Evolutionary conservation across 2,329 filamentous ascomycete species (phyloP).

Genomic region (Ceratocystis papillata): DNA sequence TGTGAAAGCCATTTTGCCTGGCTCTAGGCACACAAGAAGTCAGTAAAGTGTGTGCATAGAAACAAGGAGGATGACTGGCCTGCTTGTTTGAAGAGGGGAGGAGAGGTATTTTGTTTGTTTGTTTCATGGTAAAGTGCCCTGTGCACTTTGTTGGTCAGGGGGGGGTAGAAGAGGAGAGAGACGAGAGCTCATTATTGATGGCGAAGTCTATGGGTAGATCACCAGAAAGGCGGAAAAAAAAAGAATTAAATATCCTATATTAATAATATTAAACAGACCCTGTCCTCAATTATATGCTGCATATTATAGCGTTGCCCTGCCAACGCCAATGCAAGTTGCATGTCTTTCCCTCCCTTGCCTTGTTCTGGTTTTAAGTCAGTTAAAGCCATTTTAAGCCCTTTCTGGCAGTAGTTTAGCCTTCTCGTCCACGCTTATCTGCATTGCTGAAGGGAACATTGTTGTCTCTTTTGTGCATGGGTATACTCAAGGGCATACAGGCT

Average conservation of each 20-base stretch:
- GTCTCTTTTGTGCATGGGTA: background rate
- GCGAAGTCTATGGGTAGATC: background rate
- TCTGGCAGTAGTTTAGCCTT: background rate
- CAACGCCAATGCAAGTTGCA: background rate
- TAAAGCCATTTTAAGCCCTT: background rate
- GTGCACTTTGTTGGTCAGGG: background rate
- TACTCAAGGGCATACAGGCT: no score
- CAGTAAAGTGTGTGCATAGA: background rate
- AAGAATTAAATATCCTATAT: background rate
- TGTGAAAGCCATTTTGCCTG: no score
- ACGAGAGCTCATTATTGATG: background rate
- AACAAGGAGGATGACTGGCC: background rate
- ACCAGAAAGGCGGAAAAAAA: background rate
- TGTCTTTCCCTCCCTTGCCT: background rate
- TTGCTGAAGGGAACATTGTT: background rate
- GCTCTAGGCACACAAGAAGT: no score
- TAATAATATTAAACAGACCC: background rate
- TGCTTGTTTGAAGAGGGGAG: background rate
- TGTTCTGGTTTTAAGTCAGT: background rate
- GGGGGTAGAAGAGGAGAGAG: background rate
- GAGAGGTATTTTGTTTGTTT: conserved; percentile 6
- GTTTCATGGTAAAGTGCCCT: conserved; percentile 3
- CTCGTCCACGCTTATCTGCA: background rate
- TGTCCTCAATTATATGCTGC: no score
- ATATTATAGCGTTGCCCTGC: background rate